A percentile compares a stretch with the other conserved stretches of the same genome.
These are phyloP conservation scores for Laburnicola sp. DNA, from an alignment of 2,329 filamentous ascomycete genomes.

Conservation along the genomic window DNA sequence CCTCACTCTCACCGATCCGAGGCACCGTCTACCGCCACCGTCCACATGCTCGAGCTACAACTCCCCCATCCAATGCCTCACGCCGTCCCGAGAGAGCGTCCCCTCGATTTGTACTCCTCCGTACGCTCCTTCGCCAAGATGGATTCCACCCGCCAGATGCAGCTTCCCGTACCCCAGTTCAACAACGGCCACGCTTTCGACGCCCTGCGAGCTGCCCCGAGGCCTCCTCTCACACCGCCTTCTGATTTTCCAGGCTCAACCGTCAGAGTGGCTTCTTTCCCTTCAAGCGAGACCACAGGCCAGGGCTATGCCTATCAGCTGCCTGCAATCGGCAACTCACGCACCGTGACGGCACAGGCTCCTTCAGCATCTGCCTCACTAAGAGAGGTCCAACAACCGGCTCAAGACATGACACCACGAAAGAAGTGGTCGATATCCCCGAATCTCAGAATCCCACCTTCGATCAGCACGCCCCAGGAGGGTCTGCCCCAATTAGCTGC, in stretches of 20 bases:
- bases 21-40: constrained; percentile 16
- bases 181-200: constrained; percentile 27
- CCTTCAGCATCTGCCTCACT: constrained; percentile 26
- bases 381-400: constrained; percentile 15
- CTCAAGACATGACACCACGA: constrained; percentile 28
- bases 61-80: constrained; percentile 47
- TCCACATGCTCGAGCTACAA: constrained; percentile 48
- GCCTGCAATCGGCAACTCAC: constrained; percentile 42
- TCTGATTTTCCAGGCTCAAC: constrained; percentile 35
- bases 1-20: constrained; percentile 13
- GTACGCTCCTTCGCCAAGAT: constrained; percentile 29
- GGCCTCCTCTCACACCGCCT: constrained; percentile 40
- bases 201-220: constrained; percentile 22
- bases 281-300: constrained; percentile 29
- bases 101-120: constrained; percentile 40
- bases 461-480: constrained; percentile 45
- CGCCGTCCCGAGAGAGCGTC: constrained; percentile 41
- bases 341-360: constrained; percentile 27
- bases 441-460: constrained; percentile 41
- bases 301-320: constrained; percentile 41
- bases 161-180: constrained; percentile 33
- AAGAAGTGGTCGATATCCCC: constrained; percentile 41
- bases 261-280: constrained; percentile 37
- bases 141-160: constrained; percentile 35
- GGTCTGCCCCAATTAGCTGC: constrained; percentile 47